A percentile compares a stretch with the other conserved stretches of the same genome.
Evolutionary conservation across 805 yeast genomes (phyloP).

Genomic region (Saccharomycopsis guyanensis): DNA sequence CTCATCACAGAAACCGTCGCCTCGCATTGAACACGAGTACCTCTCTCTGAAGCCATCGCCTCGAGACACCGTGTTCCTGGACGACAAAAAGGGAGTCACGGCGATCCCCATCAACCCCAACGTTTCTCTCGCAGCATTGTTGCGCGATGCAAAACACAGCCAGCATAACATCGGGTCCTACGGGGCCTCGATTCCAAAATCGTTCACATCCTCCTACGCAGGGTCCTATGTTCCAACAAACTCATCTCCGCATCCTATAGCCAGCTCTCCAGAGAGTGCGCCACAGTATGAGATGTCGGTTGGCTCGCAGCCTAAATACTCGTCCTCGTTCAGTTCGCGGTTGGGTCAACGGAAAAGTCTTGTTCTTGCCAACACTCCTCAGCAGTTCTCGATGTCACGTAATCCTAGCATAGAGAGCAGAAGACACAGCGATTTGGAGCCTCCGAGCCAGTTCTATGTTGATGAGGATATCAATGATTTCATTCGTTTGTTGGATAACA

Average conservation of each 20-base stretch:
- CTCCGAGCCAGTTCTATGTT: slow-evolving; percentile 34
- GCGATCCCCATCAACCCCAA: slow-evolving; percentile 40
- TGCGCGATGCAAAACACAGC: slow-evolving; percentile 30
- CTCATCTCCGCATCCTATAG: slow-evolving; percentile 2
- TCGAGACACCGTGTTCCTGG: too few relatives aligned
- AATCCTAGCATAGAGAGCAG: slow-evolving; percentile 15
- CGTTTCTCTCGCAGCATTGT: slow-evolving; percentile 45
- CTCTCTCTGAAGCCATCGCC: not conserved
- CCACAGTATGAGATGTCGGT: too few relatives aligned
- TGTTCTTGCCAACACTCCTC: slow-evolving; percentile 22
- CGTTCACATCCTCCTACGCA: slow-evolving; percentile 34
- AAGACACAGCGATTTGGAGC: slow-evolving; percentile 13
- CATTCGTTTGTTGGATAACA: slow-evolving; percentile 62
- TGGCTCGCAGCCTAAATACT: slow-evolving; percentile 39
- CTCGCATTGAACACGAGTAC: not conserved
- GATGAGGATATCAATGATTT: slow-evolving; percentile 64
- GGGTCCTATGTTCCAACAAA: slow-evolving; percentile 18
- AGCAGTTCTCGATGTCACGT: slow-evolving; percentile 14
- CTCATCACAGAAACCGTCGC: not conserved
- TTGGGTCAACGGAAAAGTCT: slow-evolving; percentile 20
- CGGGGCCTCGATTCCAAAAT: slow-evolving; percentile 29
- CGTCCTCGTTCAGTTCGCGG: slow-evolving; percentile 69
- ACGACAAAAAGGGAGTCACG: too few relatives aligned
- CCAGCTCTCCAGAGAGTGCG: slow-evolving; percentile 26
- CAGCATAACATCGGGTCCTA: slow-evolving; percentile 5